These are phyloP conservation scores for Rhizopogon vesiculosus DNA, from an alignment of 768 basidiomycete species.

Conservation along the genomic window DNA sequence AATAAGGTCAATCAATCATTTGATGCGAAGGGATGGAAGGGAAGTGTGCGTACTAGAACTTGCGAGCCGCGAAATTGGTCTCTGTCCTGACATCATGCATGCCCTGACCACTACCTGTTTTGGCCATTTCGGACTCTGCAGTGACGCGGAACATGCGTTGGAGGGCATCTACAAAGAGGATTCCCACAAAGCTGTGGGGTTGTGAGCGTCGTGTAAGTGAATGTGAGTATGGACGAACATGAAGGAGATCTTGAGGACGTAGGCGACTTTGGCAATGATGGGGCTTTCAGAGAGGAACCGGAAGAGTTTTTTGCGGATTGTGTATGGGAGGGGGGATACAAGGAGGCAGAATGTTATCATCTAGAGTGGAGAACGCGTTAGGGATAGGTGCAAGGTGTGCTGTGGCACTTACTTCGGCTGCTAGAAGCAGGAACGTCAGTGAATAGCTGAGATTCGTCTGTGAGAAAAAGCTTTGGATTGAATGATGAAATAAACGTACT, in stretches of 20 bases:
- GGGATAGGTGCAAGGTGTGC: not conserved
- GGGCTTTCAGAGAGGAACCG: conserved; percentile 64
- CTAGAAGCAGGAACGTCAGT: conserved; percentile 76
- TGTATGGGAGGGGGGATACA: conserved; percentile 81
- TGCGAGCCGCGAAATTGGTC: conserved; percentile 85
- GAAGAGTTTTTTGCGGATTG: conserved; percentile 65
- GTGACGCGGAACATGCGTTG: conserved; percentile 87
- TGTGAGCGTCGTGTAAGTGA: not conserved
- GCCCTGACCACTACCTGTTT: conserved; percentile 38
- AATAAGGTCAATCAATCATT: not conserved
- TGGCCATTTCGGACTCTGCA: conserved; percentile 67
- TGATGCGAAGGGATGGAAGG: not conserved
- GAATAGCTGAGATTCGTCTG: conserved; percentile 48
- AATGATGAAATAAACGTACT: conserved; percentile 24
- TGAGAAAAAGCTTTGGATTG: conserved; percentile 1
- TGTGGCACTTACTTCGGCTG: conserved; percentile 50
- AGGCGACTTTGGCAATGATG: conserved; percentile 79
- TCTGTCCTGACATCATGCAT: conserved; percentile 68
- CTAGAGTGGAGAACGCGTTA: conserved; percentile 23
- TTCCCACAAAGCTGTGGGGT: conserved; percentile 64
- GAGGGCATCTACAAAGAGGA: conserved; percentile 88
- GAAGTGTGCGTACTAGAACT: conserved; percentile 72
- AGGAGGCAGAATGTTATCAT: conserved; percentile 84
- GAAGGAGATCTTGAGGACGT: conserved; percentile 91
- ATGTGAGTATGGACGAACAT: conserved; percentile 46